phyloP scores from a whole-genome alignment of 495 filamentous ascomycete genomes.

The Penicillium waksmanii region DNA sequence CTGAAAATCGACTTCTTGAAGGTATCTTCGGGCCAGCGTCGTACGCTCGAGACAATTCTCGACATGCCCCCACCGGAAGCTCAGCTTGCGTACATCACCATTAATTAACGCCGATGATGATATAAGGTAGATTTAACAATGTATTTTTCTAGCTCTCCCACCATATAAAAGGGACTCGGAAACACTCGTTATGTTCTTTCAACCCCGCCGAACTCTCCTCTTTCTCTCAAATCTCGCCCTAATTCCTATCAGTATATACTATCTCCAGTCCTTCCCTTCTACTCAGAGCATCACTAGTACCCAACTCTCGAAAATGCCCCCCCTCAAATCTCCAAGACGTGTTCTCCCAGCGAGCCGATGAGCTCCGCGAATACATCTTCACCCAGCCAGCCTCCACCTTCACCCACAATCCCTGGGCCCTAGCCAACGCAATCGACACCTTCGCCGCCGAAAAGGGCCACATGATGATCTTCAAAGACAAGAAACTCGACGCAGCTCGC shows the following conservation, averaged over 20 bases:
- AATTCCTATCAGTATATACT: conserved; percentile 9
- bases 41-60: neutral
- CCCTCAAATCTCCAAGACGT: conserved; percentile 3
- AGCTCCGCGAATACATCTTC: conserved; percentile 31
- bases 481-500: conserved; percentile 23
- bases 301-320: neutral
- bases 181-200: too few relatives aligned
- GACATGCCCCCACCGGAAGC: neutral
- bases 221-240: conserved; percentile 5
- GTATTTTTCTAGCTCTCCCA: too few relatives aligned
- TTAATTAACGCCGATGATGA: conserved; percentile 1
- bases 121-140: neutral
- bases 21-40: neutral
- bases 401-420: conserved; percentile 29
- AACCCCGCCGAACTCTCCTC: neutral
- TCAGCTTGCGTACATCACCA: conserved; percentile 4
- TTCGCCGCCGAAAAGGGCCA: conserved; percentile 22
- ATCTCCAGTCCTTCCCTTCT: conserved; percentile 2
- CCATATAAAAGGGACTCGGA: too few relatives aligned
- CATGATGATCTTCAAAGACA: conserved; percentile 33
- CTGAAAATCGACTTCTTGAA: neutral
- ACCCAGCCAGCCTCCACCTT: conserved; percentile 18
- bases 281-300: neutral
- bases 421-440: conserved; percentile 27
- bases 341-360: conserved; percentile 15